These are phyloP conservation scores for Sphaerulina musiva DNA, from an alignment of 2,329 filamentous ascomycete species.

Conservation along the genomic window DNA sequence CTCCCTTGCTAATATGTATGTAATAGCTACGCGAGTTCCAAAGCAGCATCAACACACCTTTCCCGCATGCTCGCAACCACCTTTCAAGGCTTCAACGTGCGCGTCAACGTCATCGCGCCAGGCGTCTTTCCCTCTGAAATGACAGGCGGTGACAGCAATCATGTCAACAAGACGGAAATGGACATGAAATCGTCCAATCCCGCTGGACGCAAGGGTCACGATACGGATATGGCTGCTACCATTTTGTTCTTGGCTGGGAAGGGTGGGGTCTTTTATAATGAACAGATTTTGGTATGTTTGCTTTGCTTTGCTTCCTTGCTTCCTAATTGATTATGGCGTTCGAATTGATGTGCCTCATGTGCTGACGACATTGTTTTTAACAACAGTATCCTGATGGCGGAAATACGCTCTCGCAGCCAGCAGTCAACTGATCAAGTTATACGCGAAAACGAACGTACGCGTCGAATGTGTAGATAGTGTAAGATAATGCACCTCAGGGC, in stretches of 20 bases:
- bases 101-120: slow-evolving; percentile 42
- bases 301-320: no score
- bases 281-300: slow-evolving; percentile 40
- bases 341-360: slow-evolving; percentile 36
- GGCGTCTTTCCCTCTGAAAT: slow-evolving; percentile 43
- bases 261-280: slow-evolving; percentile 49
- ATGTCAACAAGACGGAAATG: slow-evolving; percentile 44
- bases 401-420: slow-evolving; percentile 14
- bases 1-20: background rate
- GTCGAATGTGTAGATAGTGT: no score
- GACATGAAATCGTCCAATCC: slow-evolving; percentile 41
- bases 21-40: slow-evolving; percentile 42
- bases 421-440: background rate
- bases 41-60: slow-evolving; percentile 45
- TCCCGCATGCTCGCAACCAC: slow-evolving; percentile 43
- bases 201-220: slow-evolving; percentile 39
- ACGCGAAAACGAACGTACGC: background rate
- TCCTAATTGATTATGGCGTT: no score
- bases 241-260: slow-evolving; percentile 47
- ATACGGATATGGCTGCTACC: slow-evolving; percentile 48
- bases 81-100: slow-evolving; percentile 39
- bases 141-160: slow-evolving; percentile 42
- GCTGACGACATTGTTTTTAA: background rate
- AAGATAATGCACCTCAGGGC: no score
- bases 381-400: slow-evolving; percentile 8